Evolutionary conservation across 2,329 filamentous ascomycete species (phyloP).

Genomic region (Fusarium sp.): DNA sequence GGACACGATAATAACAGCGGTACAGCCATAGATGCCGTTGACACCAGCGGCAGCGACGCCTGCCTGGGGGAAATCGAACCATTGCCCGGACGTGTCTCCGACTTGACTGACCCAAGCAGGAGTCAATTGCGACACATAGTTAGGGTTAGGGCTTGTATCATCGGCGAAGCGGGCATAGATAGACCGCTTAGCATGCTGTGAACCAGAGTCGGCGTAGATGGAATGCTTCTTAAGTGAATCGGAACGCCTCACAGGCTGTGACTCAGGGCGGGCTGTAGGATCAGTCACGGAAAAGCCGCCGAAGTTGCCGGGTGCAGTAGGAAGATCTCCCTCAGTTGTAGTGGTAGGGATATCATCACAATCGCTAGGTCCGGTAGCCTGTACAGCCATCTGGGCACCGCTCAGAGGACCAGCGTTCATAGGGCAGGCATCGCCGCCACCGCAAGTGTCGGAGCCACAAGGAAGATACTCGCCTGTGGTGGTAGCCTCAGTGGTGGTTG

Average conservation of each 20-base stretch:
- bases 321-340: neutral
- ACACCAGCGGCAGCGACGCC: conserved; percentile 31
- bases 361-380: neutral
- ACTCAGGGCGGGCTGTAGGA: neutral
- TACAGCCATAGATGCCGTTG: conserved; percentile 44
- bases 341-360: neutral
- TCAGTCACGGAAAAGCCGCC: neutral
- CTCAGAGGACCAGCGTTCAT: neutral
- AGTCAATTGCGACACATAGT: conserved; percentile 15
- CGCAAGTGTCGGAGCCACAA: conserved; percentile 15
- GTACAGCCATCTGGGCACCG: neutral
- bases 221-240: too few species aligned
- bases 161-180: conserved; percentile 7
- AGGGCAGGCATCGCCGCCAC: neutral
- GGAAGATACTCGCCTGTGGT: conserved; percentile 12
- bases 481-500: conserved; percentile 34
- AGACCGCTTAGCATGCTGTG: neutral
- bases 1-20: conserved; percentile 37
- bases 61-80: conserved; percentile 6
- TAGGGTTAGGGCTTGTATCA: conserved; percentile 23
- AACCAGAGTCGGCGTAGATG: too few species aligned
- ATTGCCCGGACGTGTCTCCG: conserved; percentile 25
- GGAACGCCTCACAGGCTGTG: neutral
- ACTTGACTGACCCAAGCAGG: conserved; percentile 34
- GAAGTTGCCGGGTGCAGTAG: neutral